phyloP scores from a whole-genome alignment of 1,284 basidiomycete species.

The Rhodotorula glutinis region DNA sequence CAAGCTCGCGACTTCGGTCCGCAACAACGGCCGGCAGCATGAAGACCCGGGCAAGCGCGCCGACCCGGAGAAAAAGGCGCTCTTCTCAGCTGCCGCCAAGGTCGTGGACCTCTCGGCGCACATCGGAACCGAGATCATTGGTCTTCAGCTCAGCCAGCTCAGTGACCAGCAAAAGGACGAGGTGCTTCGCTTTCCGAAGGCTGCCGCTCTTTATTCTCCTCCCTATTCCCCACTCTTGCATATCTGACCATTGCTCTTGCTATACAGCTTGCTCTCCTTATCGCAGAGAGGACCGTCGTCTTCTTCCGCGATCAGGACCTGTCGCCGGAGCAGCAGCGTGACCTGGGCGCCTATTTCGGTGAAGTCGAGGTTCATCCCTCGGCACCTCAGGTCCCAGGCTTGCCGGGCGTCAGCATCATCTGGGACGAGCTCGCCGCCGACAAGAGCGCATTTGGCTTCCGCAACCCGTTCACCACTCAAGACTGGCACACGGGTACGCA shows the following conservation, averaged over 20 bases:
- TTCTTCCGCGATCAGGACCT: slow-evolving; percentile 47
- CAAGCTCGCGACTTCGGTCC: slow-evolving; percentile 8
- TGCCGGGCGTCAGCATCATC: slow-evolving; percentile 22
- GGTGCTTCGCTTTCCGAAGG: background rate
- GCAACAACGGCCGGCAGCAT: slow-evolving; percentile 38
- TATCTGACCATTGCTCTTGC: background rate
- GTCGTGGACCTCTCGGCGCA: slow-evolving; percentile 42
- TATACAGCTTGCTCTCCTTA: slow-evolving; percentile 28
- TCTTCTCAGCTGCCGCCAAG: slow-evolving; percentile 46
- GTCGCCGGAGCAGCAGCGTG: slow-evolving; percentile 43
- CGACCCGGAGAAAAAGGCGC: slow-evolving; percentile 46
- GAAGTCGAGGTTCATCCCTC: slow-evolving; percentile 40
- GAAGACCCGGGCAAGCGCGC: slow-evolving; percentile 45
- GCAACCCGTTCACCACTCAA: slow-evolving; percentile 6
- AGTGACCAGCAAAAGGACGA: slow-evolving; percentile 33
- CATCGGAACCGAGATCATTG: slow-evolving; percentile 46
- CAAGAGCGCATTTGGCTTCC: background rate
- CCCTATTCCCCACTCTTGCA: background rate
- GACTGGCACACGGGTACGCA: slow-evolving; percentile 14
- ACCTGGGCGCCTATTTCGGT: slow-evolving; percentile 45
- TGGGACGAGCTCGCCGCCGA: slow-evolving; percentile 13
- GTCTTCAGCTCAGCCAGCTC: slow-evolving; percentile 42
- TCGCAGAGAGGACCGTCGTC: slow-evolving; percentile 37
- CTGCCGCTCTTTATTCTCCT: background rate
- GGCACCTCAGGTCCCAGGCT: slow-evolving; percentile 22